phyloP scores from a whole-genome alignment of 352 stramenopile genomes.

The Pelagophyceae sp. region DNA sequence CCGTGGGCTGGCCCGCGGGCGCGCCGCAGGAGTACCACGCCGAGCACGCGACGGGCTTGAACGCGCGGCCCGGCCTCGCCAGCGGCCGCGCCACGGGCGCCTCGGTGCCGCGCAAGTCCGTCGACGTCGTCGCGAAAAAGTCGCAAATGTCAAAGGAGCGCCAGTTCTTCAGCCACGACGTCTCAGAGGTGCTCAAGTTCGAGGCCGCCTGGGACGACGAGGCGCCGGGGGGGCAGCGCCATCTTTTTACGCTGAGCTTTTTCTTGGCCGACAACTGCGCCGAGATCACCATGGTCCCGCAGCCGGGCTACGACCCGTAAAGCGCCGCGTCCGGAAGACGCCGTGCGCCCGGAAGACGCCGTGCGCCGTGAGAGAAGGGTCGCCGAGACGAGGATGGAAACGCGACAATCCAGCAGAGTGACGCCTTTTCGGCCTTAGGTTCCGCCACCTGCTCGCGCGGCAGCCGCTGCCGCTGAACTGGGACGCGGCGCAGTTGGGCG shows the following conservation, averaged over 20 bases:
- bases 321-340: too few relatives aligned
- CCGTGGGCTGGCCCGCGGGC: background rate
- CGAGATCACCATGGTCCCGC: background rate
- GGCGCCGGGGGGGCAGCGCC: background rate
- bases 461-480: constrained; percentile 1
- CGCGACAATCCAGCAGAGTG: too few relatives aligned
- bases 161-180: background rate
- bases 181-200: constrained; percentile 7
- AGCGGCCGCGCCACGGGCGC: background rate
- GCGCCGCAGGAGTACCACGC: background rate
- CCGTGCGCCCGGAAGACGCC: too few relatives aligned
- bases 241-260: background rate
- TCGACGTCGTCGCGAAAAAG: background rate
- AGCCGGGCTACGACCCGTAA: constrained; percentile 1
- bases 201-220: background rate
- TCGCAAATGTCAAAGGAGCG: constrained; percentile 5
- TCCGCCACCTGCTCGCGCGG: background rate
- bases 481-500: background rate
- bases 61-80: background rate
- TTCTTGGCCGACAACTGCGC: background rate
- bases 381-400: too few relatives aligned
- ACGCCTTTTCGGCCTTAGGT: too few relatives aligned
- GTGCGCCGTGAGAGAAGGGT: too few relatives aligned
- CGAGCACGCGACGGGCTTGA: background rate
- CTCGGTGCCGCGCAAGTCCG: background rate